Evolutionary conservation across 2,329 filamentous ascomycete species (phyloP).

Genomic region (Pestalotiopsis sp.): DNA sequence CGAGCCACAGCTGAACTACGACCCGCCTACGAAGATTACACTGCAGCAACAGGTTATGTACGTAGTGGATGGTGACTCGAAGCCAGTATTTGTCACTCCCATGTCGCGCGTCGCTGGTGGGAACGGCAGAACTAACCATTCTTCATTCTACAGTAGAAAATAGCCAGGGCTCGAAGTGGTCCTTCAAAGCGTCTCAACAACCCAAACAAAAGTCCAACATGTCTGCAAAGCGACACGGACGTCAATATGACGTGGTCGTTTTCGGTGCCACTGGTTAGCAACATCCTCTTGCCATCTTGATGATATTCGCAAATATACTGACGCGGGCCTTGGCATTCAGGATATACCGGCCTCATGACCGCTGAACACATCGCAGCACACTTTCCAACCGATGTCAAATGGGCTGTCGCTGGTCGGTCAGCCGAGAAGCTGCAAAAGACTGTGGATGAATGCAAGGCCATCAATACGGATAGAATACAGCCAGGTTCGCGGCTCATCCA

Average conservation of each 20-base stretch:
- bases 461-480: conserved; percentile 70
- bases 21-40: too few relatives aligned
- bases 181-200: neutral
- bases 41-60: too few relatives aligned
- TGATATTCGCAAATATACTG: conserved; percentile 5
- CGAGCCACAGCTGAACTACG: too few relatives aligned
- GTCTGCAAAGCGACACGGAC: conserved; percentile 51
- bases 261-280: conserved; percentile 59
- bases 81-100: neutral
- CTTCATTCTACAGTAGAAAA: conserved; percentile 20
- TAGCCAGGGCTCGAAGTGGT: neutral
- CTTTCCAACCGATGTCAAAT: conserved; percentile 32
- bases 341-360: conserved; percentile 33
- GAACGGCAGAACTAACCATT: conserved; percentile 5
- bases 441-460: conserved; percentile 64
- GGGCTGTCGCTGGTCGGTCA: conserved; percentile 37
- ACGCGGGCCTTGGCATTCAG: conserved; percentile 17
- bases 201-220: conserved; percentile 31
- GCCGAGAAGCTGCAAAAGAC: conserved; percentile 65
- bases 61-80: too few relatives aligned
- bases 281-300: neutral
- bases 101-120: neutral
- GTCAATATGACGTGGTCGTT: conserved; percentile 60
- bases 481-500: conserved; percentile 59
- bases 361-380: conserved; percentile 33